Percentiles rank a stretch among this genome's conserved stretches.
These are phyloP conservation scores for Proliferodiscus dingleyae DNA, from an alignment of 2,329 filamentous ascomycete species.

Conservation along the genomic window DNA sequence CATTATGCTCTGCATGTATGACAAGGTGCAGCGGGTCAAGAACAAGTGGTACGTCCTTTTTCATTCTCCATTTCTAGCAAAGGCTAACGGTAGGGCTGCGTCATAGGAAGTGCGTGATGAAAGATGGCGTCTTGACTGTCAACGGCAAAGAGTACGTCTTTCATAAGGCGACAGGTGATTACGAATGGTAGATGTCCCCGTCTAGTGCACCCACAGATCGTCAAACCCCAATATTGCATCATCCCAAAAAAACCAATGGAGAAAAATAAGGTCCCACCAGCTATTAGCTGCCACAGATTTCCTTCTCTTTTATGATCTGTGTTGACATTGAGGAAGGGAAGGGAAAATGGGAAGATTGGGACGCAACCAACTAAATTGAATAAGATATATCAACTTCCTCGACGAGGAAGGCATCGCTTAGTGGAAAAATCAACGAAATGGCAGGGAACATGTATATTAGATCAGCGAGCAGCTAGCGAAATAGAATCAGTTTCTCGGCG, in stretches of 20 bases:
- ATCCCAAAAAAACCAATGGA: not conserved
- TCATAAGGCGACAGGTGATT: slow-evolving; percentile 95
- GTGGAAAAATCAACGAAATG: too few relatives aligned
- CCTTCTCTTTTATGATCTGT: not conserved
- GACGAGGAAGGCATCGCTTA: too few relatives aligned
- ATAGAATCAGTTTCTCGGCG: not conserved
- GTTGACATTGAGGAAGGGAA: not conserved
- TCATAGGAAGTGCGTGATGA: slow-evolving; percentile 89
- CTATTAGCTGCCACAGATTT: not conserved
- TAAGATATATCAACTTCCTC: not conserved
- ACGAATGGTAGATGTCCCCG: slow-evolving; percentile 71
- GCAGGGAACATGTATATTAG: not conserved
- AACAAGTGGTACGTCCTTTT: slow-evolving; percentile 72
- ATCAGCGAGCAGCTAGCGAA: not conserved
- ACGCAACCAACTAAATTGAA: not conserved
- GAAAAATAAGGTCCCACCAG: not conserved
- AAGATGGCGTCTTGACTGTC: slow-evolving; percentile 91
- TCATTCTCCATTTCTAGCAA: not conserved
- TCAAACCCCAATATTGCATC: not conserved
- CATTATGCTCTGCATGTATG: slow-evolving; percentile 98
- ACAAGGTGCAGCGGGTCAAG: slow-evolving; percentile 98
- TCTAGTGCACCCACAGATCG: not conserved
- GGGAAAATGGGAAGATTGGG: not conserved
- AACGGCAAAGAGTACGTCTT: slow-evolving; percentile 96
- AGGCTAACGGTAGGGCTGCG: slow-evolving; percentile 11